A percentile compares a stretch with the other conserved stretches of the same genome.
Evolutionary conservation across 1,139 yeast genomes (phyloP).

Genomic region (Geotrichum phurueaensis): DNA sequence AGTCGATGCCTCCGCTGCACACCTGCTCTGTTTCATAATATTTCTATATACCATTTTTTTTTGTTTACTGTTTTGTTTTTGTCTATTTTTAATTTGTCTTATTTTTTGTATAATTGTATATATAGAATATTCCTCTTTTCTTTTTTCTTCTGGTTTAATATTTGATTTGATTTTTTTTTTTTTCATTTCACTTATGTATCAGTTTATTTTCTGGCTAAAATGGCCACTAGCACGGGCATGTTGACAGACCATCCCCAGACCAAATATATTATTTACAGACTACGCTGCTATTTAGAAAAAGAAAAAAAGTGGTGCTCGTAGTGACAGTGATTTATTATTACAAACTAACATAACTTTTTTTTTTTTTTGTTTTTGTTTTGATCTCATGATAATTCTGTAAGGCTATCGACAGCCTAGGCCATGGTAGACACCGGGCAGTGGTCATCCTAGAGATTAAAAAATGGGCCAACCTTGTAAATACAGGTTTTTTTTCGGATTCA

Average conservation of each 20-base stretch:
- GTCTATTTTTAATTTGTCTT: neutral
- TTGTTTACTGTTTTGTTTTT: neutral
- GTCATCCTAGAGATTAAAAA: neutral
- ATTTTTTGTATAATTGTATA: neutral
- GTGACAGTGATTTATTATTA: neutral
- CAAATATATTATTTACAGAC: neutral
- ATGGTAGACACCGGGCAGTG: neutral
- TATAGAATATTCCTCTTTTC: neutral
- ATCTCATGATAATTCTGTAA: neutral
- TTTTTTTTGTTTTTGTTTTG: neutral
- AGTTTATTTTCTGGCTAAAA: neutral
- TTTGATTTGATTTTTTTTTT: neutral
- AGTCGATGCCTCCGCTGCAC: neutral
- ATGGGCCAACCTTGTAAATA: neutral
- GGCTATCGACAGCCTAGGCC: neutral
- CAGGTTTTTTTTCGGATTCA: too few relatives aligned
- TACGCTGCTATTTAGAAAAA: neutral
- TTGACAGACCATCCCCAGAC: neutral
- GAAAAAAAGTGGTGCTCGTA: neutral
- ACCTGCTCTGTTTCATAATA: neutral
- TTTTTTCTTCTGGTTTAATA: neutral
- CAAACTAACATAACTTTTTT: neutral
- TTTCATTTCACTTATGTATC: neutral
- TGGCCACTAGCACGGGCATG: neutral
- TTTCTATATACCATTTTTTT: neutral